Base-by-base conservation (phyloP, 169 alveolate species). In the Eimeria maxima region DNA sequence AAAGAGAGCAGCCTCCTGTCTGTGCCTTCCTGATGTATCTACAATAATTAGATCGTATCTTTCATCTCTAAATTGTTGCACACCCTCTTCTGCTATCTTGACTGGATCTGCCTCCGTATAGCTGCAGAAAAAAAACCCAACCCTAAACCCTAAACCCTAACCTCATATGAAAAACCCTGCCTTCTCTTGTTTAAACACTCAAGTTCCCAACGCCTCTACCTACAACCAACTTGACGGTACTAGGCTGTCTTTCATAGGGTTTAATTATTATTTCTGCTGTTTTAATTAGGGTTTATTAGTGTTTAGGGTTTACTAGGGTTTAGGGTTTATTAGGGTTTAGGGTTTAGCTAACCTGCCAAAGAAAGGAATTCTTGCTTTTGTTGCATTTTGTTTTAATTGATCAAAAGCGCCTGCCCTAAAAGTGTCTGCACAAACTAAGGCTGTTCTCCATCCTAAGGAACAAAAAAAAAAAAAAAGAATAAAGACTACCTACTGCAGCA, bases 351-450 rank as follows among this genome's bases (percentile, higher is more conserved):
- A 81, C 96, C 99, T 98, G 76, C 99, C 99, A 96, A 99, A 99
- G 97, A 99, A 99, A 16, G 99, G 99, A 20, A 99, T 99, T 96
- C 99, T 98, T 20, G 99, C 99, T 97, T 99, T 99, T 20, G 99
- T 99, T 29, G 99, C 99, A 96, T 99, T 99, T 97, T 99, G 99
- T 96, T 99, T 99, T 96, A 99, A 98, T 98, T 99, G 99, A 97
- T 99, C 99, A 95, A 99, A 99, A 45, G 99, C 99, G 33, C 99
- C 99, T 7, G 99, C 99, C 95, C 99, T 98, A 97, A 99, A 99
- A 24, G 99, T 99, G 97, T 99, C 99, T 3, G 99, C 99, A 96
- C 99, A 99, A 8, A 99, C 99, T 94, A 99, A 97, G 20, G 99
- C 99, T 2, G 99, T 99, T 95, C 99, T 98, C 99, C 99, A 99